These are phyloP conservation scores for Cryptosporidium ubiquitum DNA, from an alignment of 169 alveolate genomes.

Conservation along the genomic window DNA sequence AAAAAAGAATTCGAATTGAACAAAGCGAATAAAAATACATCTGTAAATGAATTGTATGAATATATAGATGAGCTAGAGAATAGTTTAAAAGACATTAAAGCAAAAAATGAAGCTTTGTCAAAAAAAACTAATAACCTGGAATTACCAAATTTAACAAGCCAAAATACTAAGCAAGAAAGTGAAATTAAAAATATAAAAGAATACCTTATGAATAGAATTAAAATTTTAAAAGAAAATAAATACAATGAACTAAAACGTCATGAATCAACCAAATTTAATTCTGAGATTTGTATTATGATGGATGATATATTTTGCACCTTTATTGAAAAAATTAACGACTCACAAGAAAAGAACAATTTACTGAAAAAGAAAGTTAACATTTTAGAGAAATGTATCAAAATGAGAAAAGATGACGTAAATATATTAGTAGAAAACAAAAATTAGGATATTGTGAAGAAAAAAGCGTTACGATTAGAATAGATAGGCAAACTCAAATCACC, in stretches of 20 bases:
- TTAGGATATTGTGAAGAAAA: background rate
- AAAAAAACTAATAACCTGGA: background rate
- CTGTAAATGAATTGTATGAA: conserved; percentile 52
- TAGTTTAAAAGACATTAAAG: background rate
- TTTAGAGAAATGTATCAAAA: conserved; percentile 37
- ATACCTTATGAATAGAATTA: background rate
- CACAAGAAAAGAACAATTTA: background rate
- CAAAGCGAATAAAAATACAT: background rate
- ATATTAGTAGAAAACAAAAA: conserved; percentile 2
- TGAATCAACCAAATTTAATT: background rate
- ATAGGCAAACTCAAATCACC: background rate
- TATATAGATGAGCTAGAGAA: conserved; percentile 55
- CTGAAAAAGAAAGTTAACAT: conserved; percentile 42
- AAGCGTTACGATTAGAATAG: background rate
- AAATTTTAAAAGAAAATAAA: background rate
- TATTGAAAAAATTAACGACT: conserved; percentile 13
- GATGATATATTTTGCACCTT: background rate
- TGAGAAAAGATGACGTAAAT: conserved; percentile 39
- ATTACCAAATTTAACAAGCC: background rate
- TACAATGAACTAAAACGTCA: background rate
- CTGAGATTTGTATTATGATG: background rate
- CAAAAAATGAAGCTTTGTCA: background rate
- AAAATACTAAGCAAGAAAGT: background rate
- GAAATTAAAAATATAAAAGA: background rate
- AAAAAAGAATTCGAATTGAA: conserved; percentile 32